Evolutionary conservation across 2,329 filamentous ascomycete species (phyloP).

Genomic region (Penicillium frequentans): DNA sequence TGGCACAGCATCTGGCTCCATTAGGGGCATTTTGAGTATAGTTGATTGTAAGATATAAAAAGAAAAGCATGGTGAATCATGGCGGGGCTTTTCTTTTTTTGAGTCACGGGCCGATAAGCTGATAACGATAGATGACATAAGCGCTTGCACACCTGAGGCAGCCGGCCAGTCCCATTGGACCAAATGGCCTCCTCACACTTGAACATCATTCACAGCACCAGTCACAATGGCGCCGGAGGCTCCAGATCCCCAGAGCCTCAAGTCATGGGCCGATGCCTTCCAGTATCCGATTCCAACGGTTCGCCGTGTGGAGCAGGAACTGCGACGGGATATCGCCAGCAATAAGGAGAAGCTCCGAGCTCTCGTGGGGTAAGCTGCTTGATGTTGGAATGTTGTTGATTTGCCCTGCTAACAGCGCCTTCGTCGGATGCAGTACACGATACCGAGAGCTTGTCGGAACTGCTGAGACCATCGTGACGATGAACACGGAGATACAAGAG

Average conservation of each 20-base stretch:
- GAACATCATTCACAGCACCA: conserved; percentile 1
- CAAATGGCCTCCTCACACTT: not conserved
- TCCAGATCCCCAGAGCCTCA: conserved; percentile 57
- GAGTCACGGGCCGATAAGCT: conserved; percentile 22
- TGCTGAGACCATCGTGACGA: conserved; percentile 88
- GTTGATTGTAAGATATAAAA: not conserved
- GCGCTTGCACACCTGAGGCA: conserved; percentile 2
- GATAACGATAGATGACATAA: conserved; percentile 17
- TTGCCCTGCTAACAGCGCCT: not conserved
- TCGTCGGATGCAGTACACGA: conserved; percentile 49
- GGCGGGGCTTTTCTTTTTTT: conserved; percentile 26
- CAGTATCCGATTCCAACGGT: conserved; percentile 64
- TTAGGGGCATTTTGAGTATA: conserved; percentile 28
- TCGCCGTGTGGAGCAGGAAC: conserved; percentile 63
- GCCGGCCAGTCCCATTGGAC: not conserved
- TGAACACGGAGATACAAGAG: conserved; percentile 74
- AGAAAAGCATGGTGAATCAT: conserved; percentile 7
- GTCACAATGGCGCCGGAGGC: conserved; percentile 54
- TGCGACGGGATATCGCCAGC: conserved; percentile 61
- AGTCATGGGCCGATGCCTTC: conserved; percentile 68
- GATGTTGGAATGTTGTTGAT: not conserved
- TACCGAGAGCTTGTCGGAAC: conserved; percentile 91
- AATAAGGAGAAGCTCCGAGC: conserved; percentile 67
- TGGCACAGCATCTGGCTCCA: conserved; percentile 18
- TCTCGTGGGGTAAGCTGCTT: conserved; percentile 60